A percentile compares a stretch with the other conserved stretches of the same genome.
These are phyloP conservation scores for Boletus bicolor DNA, from an alignment of 768 basidiomycete genomes.

Conservation along the genomic window DNA sequence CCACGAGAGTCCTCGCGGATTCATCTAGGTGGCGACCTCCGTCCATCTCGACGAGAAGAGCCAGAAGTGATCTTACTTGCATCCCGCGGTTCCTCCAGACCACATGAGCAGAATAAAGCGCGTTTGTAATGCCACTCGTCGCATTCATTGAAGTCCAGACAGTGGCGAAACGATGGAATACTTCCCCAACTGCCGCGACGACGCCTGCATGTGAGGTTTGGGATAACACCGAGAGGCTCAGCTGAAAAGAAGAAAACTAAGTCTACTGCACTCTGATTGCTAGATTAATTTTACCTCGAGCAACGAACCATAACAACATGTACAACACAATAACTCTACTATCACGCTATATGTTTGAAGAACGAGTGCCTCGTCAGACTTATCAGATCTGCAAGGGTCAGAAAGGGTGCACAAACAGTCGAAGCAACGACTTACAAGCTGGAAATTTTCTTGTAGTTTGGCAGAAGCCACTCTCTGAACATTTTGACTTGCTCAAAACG, in stretches of 20 bases:
- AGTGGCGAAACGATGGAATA: slow-evolving; percentile 64
- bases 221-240: slow-evolving; percentile 53
- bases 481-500: slow-evolving; percentile 74
- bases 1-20: slow-evolving; percentile 56
- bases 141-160: slow-evolving; percentile 80
- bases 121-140: slow-evolving; percentile 49
- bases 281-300: slow-evolving; percentile 51
- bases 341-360: slow-evolving; percentile 55
- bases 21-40: slow-evolving; percentile 53
- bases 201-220: slow-evolving; percentile 50
- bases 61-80: slow-evolving; percentile 63
- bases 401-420: background rate
- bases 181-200: slow-evolving; percentile 62
- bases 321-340: slow-evolving; percentile 56
- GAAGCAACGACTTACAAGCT: slow-evolving; percentile 37
- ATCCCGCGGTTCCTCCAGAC: slow-evolving; percentile 61
- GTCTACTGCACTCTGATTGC: background rate
- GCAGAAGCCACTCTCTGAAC: slow-evolving; percentile 73
- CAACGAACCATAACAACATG: slow-evolving; percentile 64
- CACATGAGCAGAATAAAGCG: slow-evolving; percentile 61
- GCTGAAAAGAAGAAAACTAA: slow-evolving; percentile 32
- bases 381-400: slow-evolving; percentile 25
- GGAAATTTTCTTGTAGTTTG: slow-evolving; percentile 55
- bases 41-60: slow-evolving; percentile 63
- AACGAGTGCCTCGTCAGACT: slow-evolving; percentile 35